Percentiles rank a stretch among this genome's conserved stretches.
Evolutionary conservation across 2,329 filamentous ascomycete genomes (phyloP).

Genomic region (Alternaria ventricosa): DNA sequence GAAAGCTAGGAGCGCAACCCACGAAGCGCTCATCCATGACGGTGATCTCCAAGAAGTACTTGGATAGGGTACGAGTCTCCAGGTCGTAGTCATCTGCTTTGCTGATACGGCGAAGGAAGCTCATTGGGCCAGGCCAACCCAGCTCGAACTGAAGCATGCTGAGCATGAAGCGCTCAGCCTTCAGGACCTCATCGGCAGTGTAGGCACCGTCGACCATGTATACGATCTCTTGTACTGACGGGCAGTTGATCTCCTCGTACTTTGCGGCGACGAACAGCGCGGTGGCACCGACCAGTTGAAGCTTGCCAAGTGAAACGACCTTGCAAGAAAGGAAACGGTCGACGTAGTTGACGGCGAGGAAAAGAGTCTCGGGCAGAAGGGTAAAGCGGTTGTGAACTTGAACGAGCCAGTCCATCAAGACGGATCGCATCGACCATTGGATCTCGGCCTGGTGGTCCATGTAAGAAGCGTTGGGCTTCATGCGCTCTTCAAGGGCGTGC

Average conservation of each 20-base stretch:
- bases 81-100: slow-evolving; percentile 98
- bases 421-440: slow-evolving; percentile 97
- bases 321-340: slow-evolving; percentile 95
- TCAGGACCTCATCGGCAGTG: slow-evolving; percentile 87
- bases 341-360: slow-evolving; percentile 94
- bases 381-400: slow-evolving; percentile 93
- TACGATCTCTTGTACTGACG: slow-evolving; percentile 91
- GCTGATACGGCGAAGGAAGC: slow-evolving; percentile 94
- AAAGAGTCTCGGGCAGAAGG: slow-evolving; percentile 91
- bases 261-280: slow-evolving; percentile 96
- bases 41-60: slow-evolving; percentile 96
- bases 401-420: slow-evolving; percentile 97
- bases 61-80: slow-evolving; percentile 92
- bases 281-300: slow-evolving; percentile 94
- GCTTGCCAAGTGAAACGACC: slow-evolving; percentile 90
- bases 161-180: slow-evolving; percentile 98
- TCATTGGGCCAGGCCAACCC: slow-evolving; percentile 99
- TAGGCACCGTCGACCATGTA: slow-evolving; percentile 98
- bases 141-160: slow-evolving; percentile 95
- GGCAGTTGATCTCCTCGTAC: slow-evolving; percentile 98
- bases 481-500: slow-evolving; percentile 82
- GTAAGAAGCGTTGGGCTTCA: slow-evolving; percentile 90
- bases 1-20: slow-evolving; percentile 85
- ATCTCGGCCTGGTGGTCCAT: slow-evolving; percentile 98
- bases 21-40: slow-evolving; percentile 99